phyloP scores from a whole-genome alignment of 2,329 filamentous ascomycete genomes.

The Aureobasidium sp. region DNA sequence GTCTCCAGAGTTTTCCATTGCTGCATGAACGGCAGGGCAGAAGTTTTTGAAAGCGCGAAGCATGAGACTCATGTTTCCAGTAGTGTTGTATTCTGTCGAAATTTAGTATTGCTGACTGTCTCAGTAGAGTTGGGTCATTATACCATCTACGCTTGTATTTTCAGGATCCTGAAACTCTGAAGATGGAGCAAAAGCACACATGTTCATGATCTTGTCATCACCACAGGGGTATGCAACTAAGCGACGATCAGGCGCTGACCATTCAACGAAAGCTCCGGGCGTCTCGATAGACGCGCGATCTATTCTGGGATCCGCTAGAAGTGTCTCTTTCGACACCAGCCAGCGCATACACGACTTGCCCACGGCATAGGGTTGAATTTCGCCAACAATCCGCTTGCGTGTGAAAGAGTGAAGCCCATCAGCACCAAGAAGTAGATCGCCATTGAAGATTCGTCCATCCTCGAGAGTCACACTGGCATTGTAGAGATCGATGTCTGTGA shows the following conservation, averaged over 20 bases:
- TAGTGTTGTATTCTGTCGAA: neutral
- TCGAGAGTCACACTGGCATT: constrained; percentile 1
- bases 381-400: neutral
- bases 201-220: constrained; percentile 13
- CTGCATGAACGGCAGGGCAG: constrained; percentile 3
- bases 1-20: constrained; percentile 11
- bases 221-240: constrained; percentile 10
- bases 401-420: constrained; percentile 11
- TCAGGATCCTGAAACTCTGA: neutral
- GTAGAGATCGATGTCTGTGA: constrained; percentile 1
- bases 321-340: constrained; percentile 7
- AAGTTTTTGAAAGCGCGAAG: constrained; percentile 9
- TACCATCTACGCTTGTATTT: neutral
- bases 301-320: neutral
- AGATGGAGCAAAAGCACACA: constrained; percentile 12
- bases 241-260: constrained; percentile 1
- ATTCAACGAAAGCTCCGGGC: constrained; percentile 7
- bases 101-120: neutral
- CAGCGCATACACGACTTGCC: constrained; percentile 10
- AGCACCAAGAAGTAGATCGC: constrained; percentile 11
- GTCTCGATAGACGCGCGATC: constrained; percentile 2
- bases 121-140: too few species aligned
- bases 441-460: neutral
- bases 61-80: constrained; percentile 6
- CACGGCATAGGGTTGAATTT: constrained; percentile 3